phyloP scores from a whole-genome alignment of 2,329 filamentous ascomycete species.

The Aspergillus costaricaensis region DNA sequence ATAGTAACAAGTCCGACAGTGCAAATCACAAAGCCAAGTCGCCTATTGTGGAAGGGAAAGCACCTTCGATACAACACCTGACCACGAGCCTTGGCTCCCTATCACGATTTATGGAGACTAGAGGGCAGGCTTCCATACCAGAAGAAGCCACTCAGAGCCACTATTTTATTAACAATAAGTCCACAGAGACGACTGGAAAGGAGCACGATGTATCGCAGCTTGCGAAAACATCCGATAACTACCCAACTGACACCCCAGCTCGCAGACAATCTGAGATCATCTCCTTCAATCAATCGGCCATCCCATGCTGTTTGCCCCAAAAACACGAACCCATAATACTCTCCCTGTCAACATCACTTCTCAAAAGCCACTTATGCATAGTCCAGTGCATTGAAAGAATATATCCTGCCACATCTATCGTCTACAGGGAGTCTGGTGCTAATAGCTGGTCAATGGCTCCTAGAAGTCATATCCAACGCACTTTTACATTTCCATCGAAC shows the following conservation, averaged over 20 bases:
- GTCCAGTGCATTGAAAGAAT: constrained; percentile 23
- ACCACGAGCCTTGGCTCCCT: neutral
- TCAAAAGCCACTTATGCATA: constrained; percentile 28
- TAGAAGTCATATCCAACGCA: neutral
- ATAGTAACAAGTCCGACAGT: too few species aligned
- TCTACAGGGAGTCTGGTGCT: constrained; percentile 30
- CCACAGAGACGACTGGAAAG: neutral
- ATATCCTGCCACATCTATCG: constrained; percentile 14
- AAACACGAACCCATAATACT: constrained; percentile 28
- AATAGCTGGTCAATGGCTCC: neutral
- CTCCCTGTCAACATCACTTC: constrained; percentile 28
- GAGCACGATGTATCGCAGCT: neutral
- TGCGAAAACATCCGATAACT: neutral
- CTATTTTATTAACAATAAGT: neutral
- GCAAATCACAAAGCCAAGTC: neutral
- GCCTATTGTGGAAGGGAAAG: neutral
- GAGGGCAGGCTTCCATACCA: neutral
- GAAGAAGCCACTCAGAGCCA: neutral
- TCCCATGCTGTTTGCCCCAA: neutral
- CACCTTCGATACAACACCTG: too few species aligned
- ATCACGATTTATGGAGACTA: neutral
- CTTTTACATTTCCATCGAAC: too few species aligned
- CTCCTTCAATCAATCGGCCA: constrained; percentile 28
- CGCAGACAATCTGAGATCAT: neutral
- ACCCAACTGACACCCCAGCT: neutral